These are phyloP conservation scores for Lipomyces sp. DNA, from an alignment of 805 yeast genomes.

Conservation along the genomic window DNA sequence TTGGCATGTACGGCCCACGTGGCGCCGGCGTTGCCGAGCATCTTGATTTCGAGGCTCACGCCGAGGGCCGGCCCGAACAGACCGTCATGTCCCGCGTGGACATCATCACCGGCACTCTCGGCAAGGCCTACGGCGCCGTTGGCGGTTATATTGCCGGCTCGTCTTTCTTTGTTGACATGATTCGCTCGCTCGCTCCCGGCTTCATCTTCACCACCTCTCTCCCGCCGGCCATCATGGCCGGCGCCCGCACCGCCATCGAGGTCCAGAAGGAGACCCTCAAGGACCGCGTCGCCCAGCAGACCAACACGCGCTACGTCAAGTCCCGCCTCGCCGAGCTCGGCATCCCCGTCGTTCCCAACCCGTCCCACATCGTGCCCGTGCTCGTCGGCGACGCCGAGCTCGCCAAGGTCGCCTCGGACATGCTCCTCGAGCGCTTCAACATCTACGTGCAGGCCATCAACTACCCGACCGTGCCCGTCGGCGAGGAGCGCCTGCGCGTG, in stretches of 20 bases:
- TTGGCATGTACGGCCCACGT: conserved; percentile 98
- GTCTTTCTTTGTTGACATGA: conserved; percentile 81
- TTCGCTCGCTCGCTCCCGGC: conserved; percentile 95
- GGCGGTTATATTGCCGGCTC: conserved; percentile 98
- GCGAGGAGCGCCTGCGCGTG: conserved; percentile 91
- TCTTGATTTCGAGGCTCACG: conserved; percentile 79
- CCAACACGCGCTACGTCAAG: conserved; percentile 81
- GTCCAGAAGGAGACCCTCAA: conserved; percentile 72
- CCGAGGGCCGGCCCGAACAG: conserved; percentile 54
- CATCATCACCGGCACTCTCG: conserved; percentile 95
- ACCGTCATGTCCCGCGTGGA: conserved; percentile 88
- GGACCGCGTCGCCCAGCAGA: conserved; percentile 82
- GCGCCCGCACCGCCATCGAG: conserved; percentile 82
- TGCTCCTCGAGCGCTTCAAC: conserved; percentile 74
- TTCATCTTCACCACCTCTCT: conserved; percentile 94
- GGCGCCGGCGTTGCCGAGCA: conserved; percentile 99
- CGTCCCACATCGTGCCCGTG: conserved; percentile 95
- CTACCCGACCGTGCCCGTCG: conserved; percentile 95
- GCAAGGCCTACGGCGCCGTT: conserved; percentile 94
- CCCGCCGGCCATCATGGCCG: conserved; percentile 98
- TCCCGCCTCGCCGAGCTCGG: conserved; percentile 62
- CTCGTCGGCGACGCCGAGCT: conserved; percentile 90
- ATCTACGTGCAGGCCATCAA: conserved; percentile 98
- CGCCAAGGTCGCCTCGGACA: conserved; percentile 88
- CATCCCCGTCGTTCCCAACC: conserved; percentile 95